Evolutionary conservation across 208 protist genomes (phyloP), one percentile per base, ranked within the genome.

Genomic region (Trypanosoma scelopori): DNA sequence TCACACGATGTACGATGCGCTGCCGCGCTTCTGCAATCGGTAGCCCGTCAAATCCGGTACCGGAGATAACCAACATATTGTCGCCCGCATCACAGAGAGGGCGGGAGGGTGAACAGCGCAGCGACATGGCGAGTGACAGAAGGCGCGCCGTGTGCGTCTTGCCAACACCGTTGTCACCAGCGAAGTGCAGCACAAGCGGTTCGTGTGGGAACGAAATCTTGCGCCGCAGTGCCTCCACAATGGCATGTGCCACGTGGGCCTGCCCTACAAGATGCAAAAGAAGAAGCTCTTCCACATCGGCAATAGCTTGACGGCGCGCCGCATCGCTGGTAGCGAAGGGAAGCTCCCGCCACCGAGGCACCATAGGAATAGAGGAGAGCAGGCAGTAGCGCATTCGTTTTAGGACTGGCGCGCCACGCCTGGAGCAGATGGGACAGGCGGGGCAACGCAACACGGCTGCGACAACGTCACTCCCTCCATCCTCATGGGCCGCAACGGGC

Each of bases 91-190:
- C 85, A 56, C 85, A 91, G 49, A 65, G 60, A 25, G 28, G 53
- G 39, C 71, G 63, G 25, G 55, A 37, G n/a, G 43, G 75, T 6
- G 55, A 64, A 39, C 70, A 76, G 30, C 46, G 64, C 51, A 78
- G 20, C 9, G 87, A 93, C 3, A 76, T 62, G 27, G 87, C 87
- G 43, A 81, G 64, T 6, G 87, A 91, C 25, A 93, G 56, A 27
- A 93, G 70, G 0, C 78, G 49, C 4, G 84, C 87, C 0, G 80
- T 91, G 65, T 82, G 68, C 3, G 75, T 93, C 70, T 92, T 95
- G 55, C 89, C 89, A 16, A 91, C 85, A 5, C 82, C 86, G 43
- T 92, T 92, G 57, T 95, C 90, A 0, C 90, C 90, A 6, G 84
- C 87, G 18, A 91, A 79, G 71, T 90, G 85, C 28, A 95, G 69